Evolutionary conservation across 1,139 yeast genomes (phyloP).

Genomic region (Scheffersomyces lignicola): DNA sequence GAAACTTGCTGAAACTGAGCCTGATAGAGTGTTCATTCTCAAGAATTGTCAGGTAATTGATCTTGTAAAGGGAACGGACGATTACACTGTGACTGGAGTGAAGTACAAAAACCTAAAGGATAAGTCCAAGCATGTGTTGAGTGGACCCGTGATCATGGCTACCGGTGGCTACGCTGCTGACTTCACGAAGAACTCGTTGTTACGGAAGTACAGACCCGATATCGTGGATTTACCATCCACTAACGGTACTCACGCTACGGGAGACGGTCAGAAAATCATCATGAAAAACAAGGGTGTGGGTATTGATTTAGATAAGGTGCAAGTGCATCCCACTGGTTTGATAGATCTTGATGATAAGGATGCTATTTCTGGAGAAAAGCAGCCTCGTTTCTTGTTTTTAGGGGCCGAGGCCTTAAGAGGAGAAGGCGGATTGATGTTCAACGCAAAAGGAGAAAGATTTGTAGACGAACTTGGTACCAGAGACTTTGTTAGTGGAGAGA

Average conservation of each 20-base stretch:
- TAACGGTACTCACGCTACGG: slow-evolving; percentile 73
- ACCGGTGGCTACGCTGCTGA: slow-evolving; percentile 80
- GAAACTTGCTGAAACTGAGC: slow-evolving; percentile 46
- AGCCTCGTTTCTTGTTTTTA: slow-evolving; percentile 58
- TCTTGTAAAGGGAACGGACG: slow-evolving; percentile 32
- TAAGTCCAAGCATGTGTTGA: slow-evolving; percentile 30
- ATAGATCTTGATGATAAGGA: slow-evolving; percentile 62
- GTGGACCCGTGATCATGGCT: slow-evolving; percentile 67
- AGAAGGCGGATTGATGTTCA: slow-evolving; percentile 70
- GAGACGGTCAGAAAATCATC: slow-evolving; percentile 70
- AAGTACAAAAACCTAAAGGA: slow-evolving; percentile 43
- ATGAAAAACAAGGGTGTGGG: slow-evolving; percentile 60
- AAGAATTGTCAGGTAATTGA: slow-evolving; percentile 60
- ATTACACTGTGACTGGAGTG: slow-evolving; percentile 44
- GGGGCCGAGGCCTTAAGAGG: slow-evolving; percentile 83
- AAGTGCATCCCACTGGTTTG: slow-evolving; percentile 82
- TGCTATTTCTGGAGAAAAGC: slow-evolving; percentile 36
- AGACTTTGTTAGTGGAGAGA: slow-evolving; percentile 65
- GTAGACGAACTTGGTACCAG: slow-evolving; percentile 72
- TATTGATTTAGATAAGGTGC: slow-evolving; percentile 74
- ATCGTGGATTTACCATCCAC: slow-evolving; percentile 66
- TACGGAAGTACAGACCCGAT: slow-evolving; percentile 61
- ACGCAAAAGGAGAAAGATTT: slow-evolving; percentile 64
- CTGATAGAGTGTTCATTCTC: slow-evolving; percentile 51
- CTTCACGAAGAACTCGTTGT: slow-evolving; percentile 52